A percentile compares a stretch with the other conserved stretches of the same genome.
These are phyloP conservation scores for Beauveria scarabaeidicola DNA, from an alignment of 2,329 filamentous ascomycete genomes.

Conservation along the genomic window DNA sequence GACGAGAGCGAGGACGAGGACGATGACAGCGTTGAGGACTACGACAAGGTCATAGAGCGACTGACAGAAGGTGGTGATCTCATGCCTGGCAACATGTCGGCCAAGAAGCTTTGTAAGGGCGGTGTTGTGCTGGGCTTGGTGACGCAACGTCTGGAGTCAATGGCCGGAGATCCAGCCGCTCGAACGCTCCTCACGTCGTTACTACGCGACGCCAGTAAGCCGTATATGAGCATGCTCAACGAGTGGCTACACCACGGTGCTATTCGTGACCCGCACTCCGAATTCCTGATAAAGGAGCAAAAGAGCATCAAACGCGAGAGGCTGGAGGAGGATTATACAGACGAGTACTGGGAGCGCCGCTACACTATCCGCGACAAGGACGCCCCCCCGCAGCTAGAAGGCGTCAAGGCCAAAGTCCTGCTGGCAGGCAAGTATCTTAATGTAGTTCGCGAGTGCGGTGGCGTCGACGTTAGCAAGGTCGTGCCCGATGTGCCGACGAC, in stretches of 20 bases:
- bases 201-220: constrained; percentile 77
- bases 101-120: constrained; percentile 93
- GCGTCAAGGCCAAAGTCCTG: constrained; percentile 87
- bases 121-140: constrained; percentile 86
- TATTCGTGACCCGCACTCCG: constrained; percentile 86
- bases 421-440: constrained; percentile 97
- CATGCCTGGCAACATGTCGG: constrained; percentile 66
- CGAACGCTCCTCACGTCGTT: constrained; percentile 72
- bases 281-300: constrained; percentile 93
- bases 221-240: constrained; percentile 97
- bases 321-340: constrained; percentile 91
- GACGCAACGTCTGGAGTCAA: constrained; percentile 73
- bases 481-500: constrained; percentile 82
- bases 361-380: constrained; percentile 91
- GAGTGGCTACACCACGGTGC: constrained; percentile 96
- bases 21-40: constrained; percentile 69
- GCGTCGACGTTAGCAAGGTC: constrained; percentile 85
- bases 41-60: constrained; percentile 88
- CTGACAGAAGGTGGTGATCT: constrained; percentile 80
- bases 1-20: constrained; percentile 65
- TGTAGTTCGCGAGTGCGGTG: constrained; percentile 92
- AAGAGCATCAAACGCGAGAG: constrained; percentile 88
- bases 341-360: constrained; percentile 97
- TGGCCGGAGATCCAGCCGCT: constrained; percentile 89
- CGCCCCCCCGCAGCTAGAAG: constrained; percentile 83